These are phyloP conservation scores for Tubosaeta sp. DNA, from an alignment of 768 basidiomycete species.

Conservation along the genomic window DNA sequence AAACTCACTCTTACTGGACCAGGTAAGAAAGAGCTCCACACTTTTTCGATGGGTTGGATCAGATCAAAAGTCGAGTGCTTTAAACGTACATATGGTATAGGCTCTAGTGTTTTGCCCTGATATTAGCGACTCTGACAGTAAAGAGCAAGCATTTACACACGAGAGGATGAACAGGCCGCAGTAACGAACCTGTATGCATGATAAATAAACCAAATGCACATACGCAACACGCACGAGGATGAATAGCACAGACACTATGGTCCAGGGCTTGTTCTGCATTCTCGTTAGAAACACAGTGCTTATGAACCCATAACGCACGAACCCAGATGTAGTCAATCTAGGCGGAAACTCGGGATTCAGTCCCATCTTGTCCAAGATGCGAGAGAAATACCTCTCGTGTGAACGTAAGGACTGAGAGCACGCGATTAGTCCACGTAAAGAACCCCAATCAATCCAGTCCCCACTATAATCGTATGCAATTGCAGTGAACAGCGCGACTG, in stretches of 20 bases:
- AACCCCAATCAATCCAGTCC: background rate
- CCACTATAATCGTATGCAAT: slow-evolving; percentile 11
- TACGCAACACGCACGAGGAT: background rate
- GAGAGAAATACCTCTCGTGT: no score
- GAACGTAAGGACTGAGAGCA: no score
- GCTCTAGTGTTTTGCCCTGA: background rate
- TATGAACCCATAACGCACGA: background rate
- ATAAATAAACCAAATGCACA: background rate
- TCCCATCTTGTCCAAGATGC: no score
- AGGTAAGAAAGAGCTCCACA: slow-evolving; percentile 3
- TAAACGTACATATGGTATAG: background rate
- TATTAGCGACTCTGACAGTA: background rate
- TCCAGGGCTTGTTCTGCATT: slow-evolving; percentile 1
- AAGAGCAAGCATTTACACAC: background rate
- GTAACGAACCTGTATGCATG: slow-evolving; percentile 2
- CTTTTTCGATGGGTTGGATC: background rate
- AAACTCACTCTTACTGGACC: background rate
- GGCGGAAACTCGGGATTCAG: no score
- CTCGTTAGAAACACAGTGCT: background rate
- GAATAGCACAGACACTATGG: background rate
- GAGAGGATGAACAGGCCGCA: slow-evolving; percentile 1
- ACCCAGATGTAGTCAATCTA: slow-evolving; percentile 9
- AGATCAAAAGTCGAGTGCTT: background rate
- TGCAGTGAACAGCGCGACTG: slow-evolving; percentile 6
- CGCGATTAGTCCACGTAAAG: background rate